These are phyloP conservation scores for Verticillium klebahnii DNA, from an alignment of 2,329 filamentous ascomycete genomes.

Conservation along the genomic window DNA sequence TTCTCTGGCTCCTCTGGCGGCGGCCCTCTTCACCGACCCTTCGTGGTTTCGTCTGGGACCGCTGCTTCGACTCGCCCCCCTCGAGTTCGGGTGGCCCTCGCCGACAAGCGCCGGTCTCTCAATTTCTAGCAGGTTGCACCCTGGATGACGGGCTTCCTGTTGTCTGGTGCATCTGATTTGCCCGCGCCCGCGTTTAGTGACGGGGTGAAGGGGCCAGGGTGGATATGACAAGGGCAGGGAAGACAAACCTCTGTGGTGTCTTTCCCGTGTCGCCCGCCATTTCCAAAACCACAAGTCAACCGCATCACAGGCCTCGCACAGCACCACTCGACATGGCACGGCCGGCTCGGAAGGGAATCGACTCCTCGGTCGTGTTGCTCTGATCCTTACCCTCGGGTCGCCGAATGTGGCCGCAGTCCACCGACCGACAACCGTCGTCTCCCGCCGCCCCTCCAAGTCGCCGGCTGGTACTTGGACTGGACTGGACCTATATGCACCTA, in stretches of 20 bases:
- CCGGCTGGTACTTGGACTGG: constrained; percentile 21
- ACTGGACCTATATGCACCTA: constrained; percentile 16
- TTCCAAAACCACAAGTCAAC: not conserved
- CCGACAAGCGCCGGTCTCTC: constrained; percentile 3
- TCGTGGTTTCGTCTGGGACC: not conserved
- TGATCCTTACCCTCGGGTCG: constrained; percentile 11
- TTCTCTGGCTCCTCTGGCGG: constrained; percentile 5
- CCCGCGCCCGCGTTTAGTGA: not conserved
- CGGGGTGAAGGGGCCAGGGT: not conserved
- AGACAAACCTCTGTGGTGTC: not conserved
- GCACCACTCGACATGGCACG: not conserved
- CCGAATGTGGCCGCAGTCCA: constrained; percentile 5
- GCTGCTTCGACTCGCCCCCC: not conserved
- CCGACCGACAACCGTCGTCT: constrained; percentile 1
- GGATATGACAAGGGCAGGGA: not conserved
- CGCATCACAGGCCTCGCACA: not conserved
- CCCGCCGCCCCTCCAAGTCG: constrained; percentile 11
- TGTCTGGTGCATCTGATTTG: not conserved
- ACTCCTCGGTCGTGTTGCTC: constrained; percentile 5
- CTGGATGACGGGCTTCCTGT: not conserved
- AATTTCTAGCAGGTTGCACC: not conserved
- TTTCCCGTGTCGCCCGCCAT: not conserved
- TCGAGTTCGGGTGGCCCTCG: not conserved
- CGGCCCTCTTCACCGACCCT: constrained; percentile 14
- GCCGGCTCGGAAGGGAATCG: constrained; percentile 1